These are phyloP conservation scores for Nissolia schottii DNA, from an alignment of 306 rosid species.

Conservation along the genomic window DNA sequence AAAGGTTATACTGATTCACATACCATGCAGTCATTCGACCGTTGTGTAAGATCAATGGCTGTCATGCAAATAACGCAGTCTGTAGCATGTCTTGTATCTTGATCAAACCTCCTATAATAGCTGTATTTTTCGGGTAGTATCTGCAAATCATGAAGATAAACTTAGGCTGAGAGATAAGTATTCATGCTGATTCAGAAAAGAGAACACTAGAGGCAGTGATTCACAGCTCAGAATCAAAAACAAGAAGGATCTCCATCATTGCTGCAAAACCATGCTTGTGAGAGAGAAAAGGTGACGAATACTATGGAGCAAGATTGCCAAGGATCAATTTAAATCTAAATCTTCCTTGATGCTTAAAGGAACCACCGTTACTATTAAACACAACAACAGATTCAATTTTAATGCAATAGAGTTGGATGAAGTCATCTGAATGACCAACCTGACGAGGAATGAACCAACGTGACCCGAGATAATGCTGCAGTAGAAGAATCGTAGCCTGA, in stretches of 20 bases:
- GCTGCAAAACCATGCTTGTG: no score
- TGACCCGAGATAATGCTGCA: slow-evolving; percentile 93
- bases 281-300: neutral
- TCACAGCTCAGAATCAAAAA: neutral
- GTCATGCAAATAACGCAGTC: slow-evolving; percentile 99
- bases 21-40: slow-evolving; percentile 91
- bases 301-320: neutral
- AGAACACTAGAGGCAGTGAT: neutral
- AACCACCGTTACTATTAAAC: neutral
- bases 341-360: no score
- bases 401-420: neutral
- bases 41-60: slow-evolving; percentile 55
- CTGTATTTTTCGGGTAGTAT: slow-evolving; percentile 95
- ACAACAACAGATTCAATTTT: no score
- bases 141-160: slow-evolving; percentile 41
- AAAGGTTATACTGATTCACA: slow-evolving; percentile 4
- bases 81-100: slow-evolving; percentile 49
- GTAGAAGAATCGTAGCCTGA: slow-evolving; percentile 79
- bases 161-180: slow-evolving; percentile 11
- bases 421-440: slow-evolving; percentile 38
- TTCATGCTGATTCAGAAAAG: neutral
- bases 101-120: slow-evolving; percentile 73
- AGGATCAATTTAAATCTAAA: no score
- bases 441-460: slow-evolving; percentile 99
- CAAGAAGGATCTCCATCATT: no score